Evolutionary conservation across 805 yeast species (phyloP).

Genomic region (Nakazawaea laoshanensis): DNA sequence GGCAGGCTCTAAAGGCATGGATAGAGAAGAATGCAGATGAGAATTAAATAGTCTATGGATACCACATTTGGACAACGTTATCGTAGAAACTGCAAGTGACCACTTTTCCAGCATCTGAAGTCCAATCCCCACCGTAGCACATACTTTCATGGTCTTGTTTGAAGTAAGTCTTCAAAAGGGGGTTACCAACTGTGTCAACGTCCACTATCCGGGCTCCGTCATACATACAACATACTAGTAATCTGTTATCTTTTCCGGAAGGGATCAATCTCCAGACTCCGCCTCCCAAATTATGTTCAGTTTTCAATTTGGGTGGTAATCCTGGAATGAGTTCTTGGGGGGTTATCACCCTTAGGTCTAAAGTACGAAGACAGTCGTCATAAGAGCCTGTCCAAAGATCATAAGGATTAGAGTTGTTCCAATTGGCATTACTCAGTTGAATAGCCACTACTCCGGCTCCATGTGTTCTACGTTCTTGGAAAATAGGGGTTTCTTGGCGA

Average conservation of each 20-base stretch:
- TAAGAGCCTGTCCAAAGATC: constrained; percentile 83
- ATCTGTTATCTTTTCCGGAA: constrained; percentile 31
- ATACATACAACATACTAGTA: constrained; percentile 89
- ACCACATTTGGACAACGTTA: constrained; percentile 72
- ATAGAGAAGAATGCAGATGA: constrained; percentile 32
- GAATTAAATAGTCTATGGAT: constrained; percentile 13
- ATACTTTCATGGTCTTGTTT: constrained; percentile 79
- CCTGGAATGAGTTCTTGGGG: constrained; percentile 33
- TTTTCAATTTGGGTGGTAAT: constrained; percentile 38
- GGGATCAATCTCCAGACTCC: constrained; percentile 94
- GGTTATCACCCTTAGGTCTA: constrained; percentile 58
- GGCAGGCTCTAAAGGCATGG: constrained; percentile 33
- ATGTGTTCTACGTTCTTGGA: constrained; percentile 47
- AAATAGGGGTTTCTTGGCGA: constrained; percentile 27
- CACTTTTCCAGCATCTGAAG: constrained; percentile 33
- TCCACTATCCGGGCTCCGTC: constrained; percentile 76
- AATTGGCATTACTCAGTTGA: constrained; percentile 37
- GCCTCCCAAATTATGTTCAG: constrained; percentile 60
- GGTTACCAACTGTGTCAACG: constrained; percentile 15
- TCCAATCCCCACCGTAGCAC: constrained; percentile 96
- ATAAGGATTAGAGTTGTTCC: constrained; percentile 32
- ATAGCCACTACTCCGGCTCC: constrained; percentile 90
- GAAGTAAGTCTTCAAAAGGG: constrained; percentile 31
- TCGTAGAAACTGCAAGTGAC: constrained; percentile 93
- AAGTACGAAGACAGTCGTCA: constrained; percentile 66